These are phyloP conservation scores for Aspergillus arachidicola DNA, from an alignment of 2,329 filamentous ascomycete genomes.

Conservation along the genomic window DNA sequence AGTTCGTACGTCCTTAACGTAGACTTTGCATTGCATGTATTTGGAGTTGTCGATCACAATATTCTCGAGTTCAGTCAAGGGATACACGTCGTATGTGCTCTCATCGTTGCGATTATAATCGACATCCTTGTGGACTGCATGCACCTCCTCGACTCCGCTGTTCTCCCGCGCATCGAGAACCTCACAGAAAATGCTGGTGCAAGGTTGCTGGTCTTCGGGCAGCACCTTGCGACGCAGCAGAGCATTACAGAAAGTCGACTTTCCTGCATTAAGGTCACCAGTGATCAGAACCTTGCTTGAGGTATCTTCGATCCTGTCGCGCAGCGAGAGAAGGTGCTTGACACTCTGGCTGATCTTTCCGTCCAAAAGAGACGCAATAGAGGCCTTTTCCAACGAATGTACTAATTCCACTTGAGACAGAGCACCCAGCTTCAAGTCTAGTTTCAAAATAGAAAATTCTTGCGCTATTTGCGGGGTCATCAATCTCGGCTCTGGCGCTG, in stretches of 20 bases:
- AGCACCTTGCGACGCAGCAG: slow-evolving; percentile 86
- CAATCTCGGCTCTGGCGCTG: slow-evolving; percentile 72
- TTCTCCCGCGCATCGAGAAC: slow-evolving; percentile 93
- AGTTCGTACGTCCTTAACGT: slow-evolving; percentile 83
- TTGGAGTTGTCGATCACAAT: slow-evolving; percentile 86
- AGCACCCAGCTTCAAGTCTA: slow-evolving; percentile 87
- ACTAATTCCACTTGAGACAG: slow-evolving; percentile 87
- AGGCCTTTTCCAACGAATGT: slow-evolving; percentile 89
- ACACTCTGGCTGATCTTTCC: slow-evolving; percentile 94
- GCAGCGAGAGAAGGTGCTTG: slow-evolving; percentile 81
- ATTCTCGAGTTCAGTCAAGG: slow-evolving; percentile 76
- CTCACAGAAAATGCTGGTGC: slow-evolving; percentile 97
- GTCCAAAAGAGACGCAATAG: slow-evolving; percentile 86
- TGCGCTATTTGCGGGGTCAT: slow-evolving; percentile 91
- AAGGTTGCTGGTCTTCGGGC: slow-evolving; percentile 96
- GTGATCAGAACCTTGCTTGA: slow-evolving; percentile 96
- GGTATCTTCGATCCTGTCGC: slow-evolving; percentile 94
- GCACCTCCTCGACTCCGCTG: slow-evolving; percentile 87
- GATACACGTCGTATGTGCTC: slow-evolving; percentile 87
- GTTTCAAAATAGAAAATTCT: slow-evolving; percentile 92
- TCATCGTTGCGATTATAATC: slow-evolving; percentile 88
- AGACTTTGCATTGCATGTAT: slow-evolving; percentile 96
- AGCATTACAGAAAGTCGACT: slow-evolving; percentile 99
- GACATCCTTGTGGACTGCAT: slow-evolving; percentile 82
- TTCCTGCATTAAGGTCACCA: slow-evolving; percentile 94